Conservation (phyloP, 805 yeast species). For the Sungouiozyma intestinalis region DNA sequence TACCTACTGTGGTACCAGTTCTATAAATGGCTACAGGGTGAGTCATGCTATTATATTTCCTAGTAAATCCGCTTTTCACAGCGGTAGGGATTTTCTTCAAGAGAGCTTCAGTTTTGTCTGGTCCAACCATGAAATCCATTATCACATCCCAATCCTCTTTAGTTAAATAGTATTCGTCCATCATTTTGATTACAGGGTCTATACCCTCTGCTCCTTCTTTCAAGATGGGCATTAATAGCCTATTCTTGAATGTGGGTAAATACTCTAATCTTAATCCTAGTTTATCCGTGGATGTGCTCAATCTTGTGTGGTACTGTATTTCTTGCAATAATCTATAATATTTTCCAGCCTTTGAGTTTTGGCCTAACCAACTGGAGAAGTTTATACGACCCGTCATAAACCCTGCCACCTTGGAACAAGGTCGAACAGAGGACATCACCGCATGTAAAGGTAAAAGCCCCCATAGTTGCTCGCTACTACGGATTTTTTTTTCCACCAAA, state of each 20-base stretch:
- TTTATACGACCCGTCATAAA: slow-evolving; percentile 55
- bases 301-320: slow-evolving; percentile 75
- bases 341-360: slow-evolving; percentile 75
- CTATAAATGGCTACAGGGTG: slow-evolving; percentile 84
- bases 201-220: slow-evolving; percentile 53
- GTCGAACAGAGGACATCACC: slow-evolving; percentile 71
- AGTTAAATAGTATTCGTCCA: slow-evolving; percentile 82
- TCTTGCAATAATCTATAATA: slow-evolving; percentile 73
- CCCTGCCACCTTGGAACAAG: slow-evolving; percentile 68
- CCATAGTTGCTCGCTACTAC: slow-evolving; percentile 92
- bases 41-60: slow-evolving; percentile 60
- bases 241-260: slow-evolving; percentile 51
- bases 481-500: slow-evolving; percentile 66
- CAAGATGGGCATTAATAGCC: slow-evolving; percentile 49
- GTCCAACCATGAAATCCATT: slow-evolving; percentile 75
- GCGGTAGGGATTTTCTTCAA: slow-evolving; percentile 60
- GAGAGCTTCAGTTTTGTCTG: slow-evolving; percentile 33
- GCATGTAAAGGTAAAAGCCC: slow-evolving; percentile 87
- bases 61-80: slow-evolving; percentile 78
- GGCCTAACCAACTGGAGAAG: slow-evolving; percentile 84
- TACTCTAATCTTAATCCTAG: slow-evolving; percentile 66
- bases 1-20: slow-evolving; percentile 50
- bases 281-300: slow-evolving; percentile 68
- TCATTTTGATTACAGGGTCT: slow-evolving; percentile 47
- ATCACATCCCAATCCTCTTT: slow-evolving; percentile 88